Conservation (phyloP, 176 grass and related monocot genomes). For the Ensete glaucum region DNA sequence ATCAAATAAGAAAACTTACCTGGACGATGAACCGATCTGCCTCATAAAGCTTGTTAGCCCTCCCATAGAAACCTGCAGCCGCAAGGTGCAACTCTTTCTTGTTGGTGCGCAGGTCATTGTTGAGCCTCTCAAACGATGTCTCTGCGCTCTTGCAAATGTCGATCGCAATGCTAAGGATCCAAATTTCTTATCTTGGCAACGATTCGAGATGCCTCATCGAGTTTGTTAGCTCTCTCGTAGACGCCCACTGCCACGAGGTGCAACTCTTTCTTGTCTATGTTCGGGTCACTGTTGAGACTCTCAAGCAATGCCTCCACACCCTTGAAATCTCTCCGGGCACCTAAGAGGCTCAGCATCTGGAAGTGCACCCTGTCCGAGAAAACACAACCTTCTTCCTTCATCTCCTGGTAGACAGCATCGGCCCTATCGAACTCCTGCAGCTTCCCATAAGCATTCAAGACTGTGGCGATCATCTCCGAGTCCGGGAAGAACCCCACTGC, state of each 20-base stretch:
- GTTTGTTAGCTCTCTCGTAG: conserved; percentile 64
- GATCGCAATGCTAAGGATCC: conserved; percentile 1
- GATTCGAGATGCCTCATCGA: conserved; percentile 60
- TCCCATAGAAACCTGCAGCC: conserved; percentile 52
- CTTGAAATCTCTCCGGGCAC: conserved; percentile 62
- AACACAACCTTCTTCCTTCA: conserved; percentile 64
- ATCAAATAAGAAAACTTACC: conserved; percentile 17
- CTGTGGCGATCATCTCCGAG: conserved; percentile 67
- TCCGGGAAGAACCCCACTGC: conserved; percentile 49
- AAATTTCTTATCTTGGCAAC: conserved; percentile 50
- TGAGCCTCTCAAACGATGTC: conserved; percentile 39
- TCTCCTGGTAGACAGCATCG: conserved; percentile 34
- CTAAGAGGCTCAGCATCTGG: conserved; percentile 90
- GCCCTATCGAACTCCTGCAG: conserved; percentile 68
- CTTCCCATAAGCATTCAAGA: conserved; percentile 80
- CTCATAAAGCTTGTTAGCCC: conserved; percentile 55
- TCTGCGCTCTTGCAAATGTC: conserved; percentile 41
- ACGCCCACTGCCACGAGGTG: conserved; percentile 53
- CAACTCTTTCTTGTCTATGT: conserved; percentile 79
- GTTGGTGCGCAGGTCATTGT: conserved; percentile 55
- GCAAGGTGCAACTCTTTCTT: conserved; percentile 84
- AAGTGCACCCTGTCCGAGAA: conserved; percentile 90
- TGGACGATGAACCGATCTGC: conserved; percentile 47
- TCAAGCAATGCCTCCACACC: conserved; percentile 44
- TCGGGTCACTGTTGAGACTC: conserved; percentile 49